Conservation (phyloP, 176 grass and related monocot species). For the Calamus simplicifolius region DNA sequence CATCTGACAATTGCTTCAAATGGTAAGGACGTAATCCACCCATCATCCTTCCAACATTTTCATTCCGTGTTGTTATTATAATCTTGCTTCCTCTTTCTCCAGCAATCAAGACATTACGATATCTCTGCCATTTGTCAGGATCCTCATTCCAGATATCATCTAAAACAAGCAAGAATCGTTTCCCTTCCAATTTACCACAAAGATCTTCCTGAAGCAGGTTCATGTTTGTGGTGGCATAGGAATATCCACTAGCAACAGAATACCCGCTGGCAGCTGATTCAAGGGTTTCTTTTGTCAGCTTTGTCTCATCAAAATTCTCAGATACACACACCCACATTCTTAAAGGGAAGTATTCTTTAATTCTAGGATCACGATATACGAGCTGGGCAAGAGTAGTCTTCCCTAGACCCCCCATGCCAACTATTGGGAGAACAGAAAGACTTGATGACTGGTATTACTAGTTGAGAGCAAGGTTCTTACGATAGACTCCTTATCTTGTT, state of each 20-base stretch:
- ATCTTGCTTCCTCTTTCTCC: slow-evolving; percentile 47
- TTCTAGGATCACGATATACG: too few species aligned
- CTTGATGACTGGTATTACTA: background rate
- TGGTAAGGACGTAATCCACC: slow-evolving; percentile 30
- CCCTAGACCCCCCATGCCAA: slow-evolving; percentile 55
- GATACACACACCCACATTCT: too few species aligned
- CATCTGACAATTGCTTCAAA: slow-evolving; percentile 50
- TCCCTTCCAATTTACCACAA: slow-evolving; percentile 26
- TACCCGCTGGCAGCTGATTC: background rate
- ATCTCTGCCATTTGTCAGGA: slow-evolving; percentile 46
- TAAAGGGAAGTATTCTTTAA: too few species aligned
- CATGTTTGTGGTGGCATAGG: slow-evolving; percentile 44
- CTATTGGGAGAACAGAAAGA: slow-evolving; percentile 48
- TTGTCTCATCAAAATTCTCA: too few species aligned
- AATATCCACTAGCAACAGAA: too few species aligned
- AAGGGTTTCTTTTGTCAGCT: too few species aligned
- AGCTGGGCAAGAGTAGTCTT: too few species aligned
- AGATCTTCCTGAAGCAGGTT: slow-evolving; percentile 62
- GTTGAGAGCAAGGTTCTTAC: too few species aligned
- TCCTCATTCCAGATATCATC: slow-evolving; percentile 87
- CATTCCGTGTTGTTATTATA: slow-evolving; percentile 57
- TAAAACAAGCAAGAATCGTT: slow-evolving; percentile 63
- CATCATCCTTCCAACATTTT: slow-evolving; percentile 52
- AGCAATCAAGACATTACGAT: slow-evolving; percentile 32
- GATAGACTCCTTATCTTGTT: too few species aligned